Evolutionary conservation across 2,329 filamentous ascomycete genomes (phyloP).

Genomic region (Cercospora sesami): DNA sequence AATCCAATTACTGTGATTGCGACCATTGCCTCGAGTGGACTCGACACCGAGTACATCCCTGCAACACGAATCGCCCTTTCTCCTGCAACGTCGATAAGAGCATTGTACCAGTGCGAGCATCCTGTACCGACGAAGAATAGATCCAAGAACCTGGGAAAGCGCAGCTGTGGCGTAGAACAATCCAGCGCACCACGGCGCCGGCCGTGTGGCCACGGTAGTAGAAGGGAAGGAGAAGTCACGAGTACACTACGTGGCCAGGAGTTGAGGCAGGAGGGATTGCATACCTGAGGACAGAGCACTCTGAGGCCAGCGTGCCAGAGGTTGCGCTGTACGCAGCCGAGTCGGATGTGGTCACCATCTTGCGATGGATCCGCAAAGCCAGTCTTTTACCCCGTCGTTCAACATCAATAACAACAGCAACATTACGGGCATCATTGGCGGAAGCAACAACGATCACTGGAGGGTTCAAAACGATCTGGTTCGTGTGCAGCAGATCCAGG

Average conservation of each 20-base stretch:
- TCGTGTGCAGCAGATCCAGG: conserved; percentile 60
- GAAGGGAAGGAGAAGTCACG: conserved; percentile 15
- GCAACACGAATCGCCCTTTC: not conserved
- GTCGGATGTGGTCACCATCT: conserved; percentile 28
- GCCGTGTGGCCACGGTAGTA: conserved; percentile 22
- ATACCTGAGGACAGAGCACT: not conserved
- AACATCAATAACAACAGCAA: conserved; percentile 19
- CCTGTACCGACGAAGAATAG: not conserved
- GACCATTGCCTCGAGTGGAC: not conserved
- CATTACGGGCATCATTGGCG: conserved; percentile 31
- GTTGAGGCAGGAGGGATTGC: not conserved
- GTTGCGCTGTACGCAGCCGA: conserved; percentile 14
- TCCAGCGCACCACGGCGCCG: conserved; percentile 21
- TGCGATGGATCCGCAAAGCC: conserved; percentile 63
- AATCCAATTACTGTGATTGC: not conserved
- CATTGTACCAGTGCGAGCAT: not conserved
- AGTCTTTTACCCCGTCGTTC: conserved; percentile 58
- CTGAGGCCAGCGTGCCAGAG: not conserved
- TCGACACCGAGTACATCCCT: not conserved
- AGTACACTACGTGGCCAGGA: conserved; percentile 4
- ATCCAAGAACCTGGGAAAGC: not conserved
- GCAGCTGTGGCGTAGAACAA: conserved; percentile 22
- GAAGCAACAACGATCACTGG: conserved; percentile 59
- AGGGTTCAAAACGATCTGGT: conserved; percentile 63
- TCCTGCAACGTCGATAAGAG: not conserved